These are phyloP conservation scores for Prorocentrum cordatum DNA, from an alignment of 169 alveolate species.

Conservation along the genomic window DNA sequence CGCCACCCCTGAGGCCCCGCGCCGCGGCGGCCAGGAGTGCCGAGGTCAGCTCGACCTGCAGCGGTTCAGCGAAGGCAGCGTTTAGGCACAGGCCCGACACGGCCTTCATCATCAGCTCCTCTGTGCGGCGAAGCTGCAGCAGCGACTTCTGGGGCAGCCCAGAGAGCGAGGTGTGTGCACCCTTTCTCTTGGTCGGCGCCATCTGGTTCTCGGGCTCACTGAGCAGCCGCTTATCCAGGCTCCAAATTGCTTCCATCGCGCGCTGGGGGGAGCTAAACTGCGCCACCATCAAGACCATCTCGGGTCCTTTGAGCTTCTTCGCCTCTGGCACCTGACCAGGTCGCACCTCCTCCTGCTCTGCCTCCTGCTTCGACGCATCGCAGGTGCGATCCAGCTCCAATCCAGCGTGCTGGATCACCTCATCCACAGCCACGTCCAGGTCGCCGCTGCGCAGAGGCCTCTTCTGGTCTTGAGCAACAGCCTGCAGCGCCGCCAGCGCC, in stretches of 20 bases:
- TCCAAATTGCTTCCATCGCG: conserved; percentile 1
- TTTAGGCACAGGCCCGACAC: conserved; percentile 16
- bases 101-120: conserved; percentile 15
- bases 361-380: neutral
- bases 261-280: neutral
- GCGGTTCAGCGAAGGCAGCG: neutral
- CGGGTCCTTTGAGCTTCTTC: conserved; percentile 21
- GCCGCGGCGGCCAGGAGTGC: too few species aligned
- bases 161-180: too few species aligned
- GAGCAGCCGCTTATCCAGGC: neutral
- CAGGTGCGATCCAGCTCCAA: neutral
- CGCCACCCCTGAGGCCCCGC: too few species aligned
- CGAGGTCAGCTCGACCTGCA: too few species aligned
- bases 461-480: neutral
- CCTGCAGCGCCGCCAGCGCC: conserved; percentile 7
- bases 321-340: conserved; percentile 19
- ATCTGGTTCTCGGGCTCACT: too few species aligned
- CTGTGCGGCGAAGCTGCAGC: too few species aligned
- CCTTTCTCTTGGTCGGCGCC: too few species aligned
- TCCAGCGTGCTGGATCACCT: neutral
- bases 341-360: neutral
- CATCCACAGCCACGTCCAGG: neutral
- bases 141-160: too few species aligned
- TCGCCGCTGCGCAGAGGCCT: conserved; percentile 10
- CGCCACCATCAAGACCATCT: conserved; percentile 1